Evolutionary conservation across 208 protist genomes (phyloP).

Genomic region (Trichomonas tenax): DNA sequence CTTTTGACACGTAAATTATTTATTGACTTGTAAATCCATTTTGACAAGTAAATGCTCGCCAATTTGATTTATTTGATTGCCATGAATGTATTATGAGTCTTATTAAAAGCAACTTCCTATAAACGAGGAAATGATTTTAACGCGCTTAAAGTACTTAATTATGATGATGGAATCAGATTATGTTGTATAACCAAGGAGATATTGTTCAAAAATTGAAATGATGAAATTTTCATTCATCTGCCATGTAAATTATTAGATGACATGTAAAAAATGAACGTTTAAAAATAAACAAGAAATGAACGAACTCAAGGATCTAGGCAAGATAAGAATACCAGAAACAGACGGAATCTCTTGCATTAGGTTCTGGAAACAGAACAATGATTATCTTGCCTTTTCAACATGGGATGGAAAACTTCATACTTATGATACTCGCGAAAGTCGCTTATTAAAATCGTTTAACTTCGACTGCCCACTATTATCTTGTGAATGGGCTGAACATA

Average conservation of each 20-base stretch:
- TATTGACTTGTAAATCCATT: too few relatives aligned
- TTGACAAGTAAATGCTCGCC: too few relatives aligned
- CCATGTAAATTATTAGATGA: neutral
- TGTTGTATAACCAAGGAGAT: too few relatives aligned
- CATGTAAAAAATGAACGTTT: neutral
- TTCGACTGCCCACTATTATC: neutral
- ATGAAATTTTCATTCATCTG: too few relatives aligned
- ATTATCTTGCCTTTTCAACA: neutral
- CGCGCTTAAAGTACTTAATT: too few relatives aligned
- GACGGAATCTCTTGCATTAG: neutral
- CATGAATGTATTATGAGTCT: too few relatives aligned
- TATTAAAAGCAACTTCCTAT: too few relatives aligned
- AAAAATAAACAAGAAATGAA: neutral
- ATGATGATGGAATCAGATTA: too few relatives aligned
- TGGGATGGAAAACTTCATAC: neutral
- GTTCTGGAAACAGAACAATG: neutral
- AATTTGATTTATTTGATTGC: too few relatives aligned
- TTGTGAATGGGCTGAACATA: neutral
- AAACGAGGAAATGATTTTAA: too few relatives aligned
- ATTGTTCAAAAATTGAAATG: too few relatives aligned
- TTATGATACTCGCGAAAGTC: neutral
- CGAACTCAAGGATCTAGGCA: neutral
- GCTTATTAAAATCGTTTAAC: neutral
- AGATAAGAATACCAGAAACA: neutral
- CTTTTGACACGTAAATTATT: too few relatives aligned